Conservation (phyloP, 768 basidiomycete species). For the Hortiboletus flavorubellus region DNA sequence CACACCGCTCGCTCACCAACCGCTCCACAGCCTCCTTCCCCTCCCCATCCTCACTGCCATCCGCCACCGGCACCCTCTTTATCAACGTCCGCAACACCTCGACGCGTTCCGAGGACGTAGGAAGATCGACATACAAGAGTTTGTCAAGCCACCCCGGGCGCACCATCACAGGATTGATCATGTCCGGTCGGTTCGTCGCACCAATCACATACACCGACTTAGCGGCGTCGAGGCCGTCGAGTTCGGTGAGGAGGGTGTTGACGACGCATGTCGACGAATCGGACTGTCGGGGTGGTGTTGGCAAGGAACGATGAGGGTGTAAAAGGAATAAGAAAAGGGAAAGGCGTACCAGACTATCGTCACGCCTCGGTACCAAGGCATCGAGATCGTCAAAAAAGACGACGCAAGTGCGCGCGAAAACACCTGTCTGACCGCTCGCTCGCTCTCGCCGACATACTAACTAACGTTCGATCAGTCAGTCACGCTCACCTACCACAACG, state of each 20-base stretch:
- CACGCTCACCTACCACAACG: neutral
- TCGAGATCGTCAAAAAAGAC: conserved; percentile 97
- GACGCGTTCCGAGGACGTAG: conserved; percentile 63
- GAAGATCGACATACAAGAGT: conserved; percentile 89
- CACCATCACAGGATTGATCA: conserved; percentile 97
- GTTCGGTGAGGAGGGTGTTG: conserved; percentile 87
- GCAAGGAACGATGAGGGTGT: neutral
- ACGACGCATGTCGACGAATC: conserved; percentile 93
- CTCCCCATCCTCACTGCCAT: neutral
- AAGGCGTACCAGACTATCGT: conserved; percentile 75
- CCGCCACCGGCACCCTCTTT: conserved; percentile 59
- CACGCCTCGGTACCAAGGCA: conserved; percentile 85
- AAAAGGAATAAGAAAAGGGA: neutral
- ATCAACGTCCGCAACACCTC: conserved; percentile 82
- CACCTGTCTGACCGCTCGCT: conserved; percentile 90
- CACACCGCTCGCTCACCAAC: conserved; percentile 62
- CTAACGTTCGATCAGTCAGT: neutral
- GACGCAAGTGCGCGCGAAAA: conserved; percentile 90
- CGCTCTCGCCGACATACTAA: conserved; percentile 97
- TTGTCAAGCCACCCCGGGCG: conserved; percentile 96
- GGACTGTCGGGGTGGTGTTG: conserved; percentile 41
- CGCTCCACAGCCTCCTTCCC: conserved; percentile 29
- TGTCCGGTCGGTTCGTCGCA: conserved; percentile 93
- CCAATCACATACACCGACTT: conserved; percentile 92
- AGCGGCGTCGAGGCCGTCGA: conserved; percentile 85